Evolutionary conservation across 129 eudicot genomes (phyloP).

Genomic region (Centaurea solstitialis): DNA sequence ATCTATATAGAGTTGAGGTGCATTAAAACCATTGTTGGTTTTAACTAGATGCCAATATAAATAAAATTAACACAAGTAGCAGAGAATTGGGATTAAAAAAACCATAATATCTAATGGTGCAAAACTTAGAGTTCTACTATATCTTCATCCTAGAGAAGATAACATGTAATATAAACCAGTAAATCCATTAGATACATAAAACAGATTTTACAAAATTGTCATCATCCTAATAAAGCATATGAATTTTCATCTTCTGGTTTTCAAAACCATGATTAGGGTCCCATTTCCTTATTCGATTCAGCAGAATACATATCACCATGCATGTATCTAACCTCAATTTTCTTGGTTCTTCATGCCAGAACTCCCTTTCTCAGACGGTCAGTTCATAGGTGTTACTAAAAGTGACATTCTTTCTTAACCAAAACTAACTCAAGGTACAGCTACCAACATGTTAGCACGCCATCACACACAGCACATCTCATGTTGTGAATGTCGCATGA

Average conservation of each 20-base stretch:
- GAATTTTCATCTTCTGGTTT: neutral
- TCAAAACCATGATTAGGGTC: neutral
- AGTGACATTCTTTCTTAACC: neutral
- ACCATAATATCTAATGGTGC: neutral
- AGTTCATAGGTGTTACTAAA: neutral
- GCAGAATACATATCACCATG: neutral
- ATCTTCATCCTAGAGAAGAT: neutral
- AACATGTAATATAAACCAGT: neutral
- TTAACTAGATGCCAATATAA: neutral
- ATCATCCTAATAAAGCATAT: too few species aligned
- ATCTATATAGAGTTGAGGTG: neutral
- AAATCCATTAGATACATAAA: neutral
- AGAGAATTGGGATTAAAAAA: neutral
- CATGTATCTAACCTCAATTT: neutral
- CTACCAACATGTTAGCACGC: neutral
- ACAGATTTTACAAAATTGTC: neutral
- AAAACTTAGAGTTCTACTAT: neutral
- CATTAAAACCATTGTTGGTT: neutral
- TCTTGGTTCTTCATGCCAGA: neutral
- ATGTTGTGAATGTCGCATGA: neutral
- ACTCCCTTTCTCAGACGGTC: neutral
- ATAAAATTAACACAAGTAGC: neutral
- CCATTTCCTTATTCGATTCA: neutral
- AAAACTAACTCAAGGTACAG: neutral
- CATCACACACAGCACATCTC: neutral